Evolutionary conservation across 2,329 filamentous ascomycete genomes (phyloP).

Genomic region (Nectriaceae sp.): DNA sequence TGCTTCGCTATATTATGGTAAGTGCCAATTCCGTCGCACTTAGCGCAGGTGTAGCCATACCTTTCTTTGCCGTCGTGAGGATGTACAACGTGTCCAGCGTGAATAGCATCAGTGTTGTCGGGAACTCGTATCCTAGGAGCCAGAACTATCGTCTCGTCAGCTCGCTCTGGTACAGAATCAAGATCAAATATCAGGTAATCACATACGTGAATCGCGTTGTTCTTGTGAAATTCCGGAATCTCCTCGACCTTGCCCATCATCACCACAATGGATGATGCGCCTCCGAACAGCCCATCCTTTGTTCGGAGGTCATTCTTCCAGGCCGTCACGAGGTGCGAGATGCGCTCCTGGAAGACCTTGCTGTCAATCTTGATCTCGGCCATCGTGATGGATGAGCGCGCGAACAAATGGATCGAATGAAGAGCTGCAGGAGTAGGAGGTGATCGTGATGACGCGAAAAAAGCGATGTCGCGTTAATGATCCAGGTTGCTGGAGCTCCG

Average conservation of each 20-base stretch:
- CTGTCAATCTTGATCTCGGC: constrained; percentile 94
- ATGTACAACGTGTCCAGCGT: constrained; percentile 87
- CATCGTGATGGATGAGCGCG: constrained; percentile 50
- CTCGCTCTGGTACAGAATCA: constrained; percentile 1
- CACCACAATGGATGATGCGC: constrained; percentile 82
- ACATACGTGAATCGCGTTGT: constrained; percentile 90
- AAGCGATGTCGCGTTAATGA: constrained; percentile 47
- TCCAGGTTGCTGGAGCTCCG: constrained; percentile 20
- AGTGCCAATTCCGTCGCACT: constrained; percentile 28
- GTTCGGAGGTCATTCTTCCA: constrained; percentile 97
- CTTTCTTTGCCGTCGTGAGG: constrained; percentile 96
- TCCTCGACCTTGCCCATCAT: constrained; percentile 96
- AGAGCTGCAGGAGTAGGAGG: constrained; percentile 26
- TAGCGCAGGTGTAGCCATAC: constrained; percentile 50
- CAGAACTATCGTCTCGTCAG: constrained; percentile 70
- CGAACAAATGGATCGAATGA: constrained; percentile 29
- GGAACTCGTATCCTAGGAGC: constrained; percentile 98
- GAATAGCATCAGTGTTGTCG: constrained; percentile 90
- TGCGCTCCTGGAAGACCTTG: constrained; percentile 89
- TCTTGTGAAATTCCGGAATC: constrained; percentile 85
- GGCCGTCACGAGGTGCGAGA: constrained; percentile 81
- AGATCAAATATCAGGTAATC: background rate
- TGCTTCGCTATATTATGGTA: constrained; percentile 71
- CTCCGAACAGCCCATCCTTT: constrained; percentile 81
- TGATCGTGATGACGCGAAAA: constrained; percentile 39